A percentile compares a stretch with the other conserved stretches of the same genome.
These are phyloP conservation scores for Microthlaspi erraticum DNA, from an alignment of 345 rosid genomes.

Conservation along the genomic window DNA sequence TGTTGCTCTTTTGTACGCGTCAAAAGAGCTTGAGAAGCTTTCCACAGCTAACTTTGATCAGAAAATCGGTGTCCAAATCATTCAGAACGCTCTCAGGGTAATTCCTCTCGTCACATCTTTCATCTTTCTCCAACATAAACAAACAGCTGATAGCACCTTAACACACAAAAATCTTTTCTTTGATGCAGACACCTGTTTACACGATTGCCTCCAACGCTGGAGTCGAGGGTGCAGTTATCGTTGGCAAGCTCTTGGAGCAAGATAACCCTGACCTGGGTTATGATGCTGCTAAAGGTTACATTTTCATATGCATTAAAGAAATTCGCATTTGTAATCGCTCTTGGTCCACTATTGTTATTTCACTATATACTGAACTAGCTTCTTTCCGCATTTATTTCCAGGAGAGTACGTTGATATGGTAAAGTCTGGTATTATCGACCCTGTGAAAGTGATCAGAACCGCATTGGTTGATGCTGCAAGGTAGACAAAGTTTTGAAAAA, in stretches of 20 bases:
- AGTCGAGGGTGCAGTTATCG: slow-evolving; percentile 95
- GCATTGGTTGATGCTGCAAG: slow-evolving; percentile 97
- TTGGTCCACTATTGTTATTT: slow-evolving; percentile 4
- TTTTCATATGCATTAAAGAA: neutral
- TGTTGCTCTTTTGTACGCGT: slow-evolving; percentile 89
- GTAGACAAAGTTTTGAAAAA: slow-evolving; percentile 37
- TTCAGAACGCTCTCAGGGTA: slow-evolving; percentile 96
- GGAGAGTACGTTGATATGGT: slow-evolving; percentile 98
- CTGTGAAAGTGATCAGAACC: slow-evolving; percentile 93
- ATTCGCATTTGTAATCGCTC: neutral
- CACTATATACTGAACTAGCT: neutral
- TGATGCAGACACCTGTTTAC: slow-evolving; percentile 77
- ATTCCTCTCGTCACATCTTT: slow-evolving; percentile 16
- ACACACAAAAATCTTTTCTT: neutral
- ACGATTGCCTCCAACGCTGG: slow-evolving; percentile 91
- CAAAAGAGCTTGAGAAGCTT: slow-evolving; percentile 85
- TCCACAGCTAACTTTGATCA: slow-evolving; percentile 90
- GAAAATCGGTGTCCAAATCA: slow-evolving; percentile 92
- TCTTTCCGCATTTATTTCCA: slow-evolving; percentile 33
- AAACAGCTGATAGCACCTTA: neutral
- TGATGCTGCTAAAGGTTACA: slow-evolving; percentile 93
- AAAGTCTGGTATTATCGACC: slow-evolving; percentile 90
- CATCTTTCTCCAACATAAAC: neutral
- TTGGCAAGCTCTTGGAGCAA: slow-evolving; percentile 92
- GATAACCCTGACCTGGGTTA: slow-evolving; percentile 86